Base-by-base conservation (phyloP, 2,329 filamentous ascomycete species). In the Hypoxylon sp. region DNA sequence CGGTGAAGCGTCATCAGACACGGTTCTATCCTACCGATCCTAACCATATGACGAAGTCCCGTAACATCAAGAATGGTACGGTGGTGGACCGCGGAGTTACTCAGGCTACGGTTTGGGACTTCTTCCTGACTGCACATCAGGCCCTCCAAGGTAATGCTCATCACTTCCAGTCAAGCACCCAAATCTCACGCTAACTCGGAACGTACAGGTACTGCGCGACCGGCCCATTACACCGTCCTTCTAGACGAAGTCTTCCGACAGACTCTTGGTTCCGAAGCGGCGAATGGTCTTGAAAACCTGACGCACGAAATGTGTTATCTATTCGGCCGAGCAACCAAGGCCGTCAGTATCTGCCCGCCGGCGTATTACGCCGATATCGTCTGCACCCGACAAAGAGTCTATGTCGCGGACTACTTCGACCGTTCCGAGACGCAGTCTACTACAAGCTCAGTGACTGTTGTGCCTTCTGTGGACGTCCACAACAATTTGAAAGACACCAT, bases 341-440 rank as follows among this genome's bases (percentile, higher is more conserved):
- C 93, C 0, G 93, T 97, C 52, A 93, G 91, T 75, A 89, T 97
- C 72, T 96, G 92, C 73, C 93, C 94, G 0, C 93, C 94, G 0
- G 94, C 93, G 0, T 97, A 97, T 82, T 97, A 97, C 75, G 94
- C 94, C 0, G 94, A 97, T 77, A 84, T 97, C 29, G 87, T 95
- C 1, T 96, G 93, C 76, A 92, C 93, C 69, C 86, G 94, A 2
- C 91, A 92, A 0, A 84, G 94, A 0, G 86, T 86, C 13, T 95
- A 97, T 76, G 84, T 95, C 1, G 86, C 87, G 24, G 84, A 87
- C 27, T 82, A 88, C 17, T 90, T 92, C 71, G 88, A 89, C 42
- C 70, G 70, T 2, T 79, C 78, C 6, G 81, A 83, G 42, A 70
- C 69, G 0, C 75, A 77, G 31, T 75, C 75, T 3, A 61, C 39